Percentiles rank a stretch among this genome's conserved stretches.
phyloP scores from a whole-genome alignment of 192 early-diverging fungal genomes.

The Podila horticola region DNA sequence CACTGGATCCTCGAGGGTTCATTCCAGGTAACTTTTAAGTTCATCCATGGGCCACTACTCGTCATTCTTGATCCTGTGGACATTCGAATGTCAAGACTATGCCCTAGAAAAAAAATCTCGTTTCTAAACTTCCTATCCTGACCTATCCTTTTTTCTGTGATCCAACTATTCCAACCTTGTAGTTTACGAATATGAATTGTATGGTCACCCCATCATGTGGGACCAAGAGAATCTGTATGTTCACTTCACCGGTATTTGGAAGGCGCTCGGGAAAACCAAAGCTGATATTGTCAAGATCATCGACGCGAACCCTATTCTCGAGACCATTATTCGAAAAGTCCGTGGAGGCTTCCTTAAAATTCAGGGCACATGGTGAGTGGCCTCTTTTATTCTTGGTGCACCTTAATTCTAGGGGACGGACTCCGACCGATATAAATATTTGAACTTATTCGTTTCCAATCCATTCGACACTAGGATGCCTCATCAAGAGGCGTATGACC shows the following conservation, averaged over 20 bases:
- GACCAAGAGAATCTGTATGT: constrained; percentile 70
- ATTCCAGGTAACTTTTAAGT: constrained; percentile 61
- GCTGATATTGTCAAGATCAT: constrained; percentile 71
- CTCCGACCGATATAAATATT: no score
- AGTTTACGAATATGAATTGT: constrained; percentile 70
- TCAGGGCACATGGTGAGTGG: constrained; percentile 65
- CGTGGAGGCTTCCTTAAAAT: constrained; percentile 70
- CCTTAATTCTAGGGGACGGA: no score
- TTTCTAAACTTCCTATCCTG: neutral
- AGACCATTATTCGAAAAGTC: constrained; percentile 63
- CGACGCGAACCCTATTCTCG: constrained; percentile 65
- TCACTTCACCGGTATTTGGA: constrained; percentile 71
- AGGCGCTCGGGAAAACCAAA: constrained; percentile 67
- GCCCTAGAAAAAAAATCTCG: neutral
- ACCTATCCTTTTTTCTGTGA: neutral
- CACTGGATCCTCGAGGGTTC: constrained; percentile 66
- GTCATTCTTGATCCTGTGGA: no score
- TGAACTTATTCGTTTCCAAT: neutral
- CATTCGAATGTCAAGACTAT: neutral
- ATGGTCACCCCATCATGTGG: constrained; percentile 72
- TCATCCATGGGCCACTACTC: neutral
- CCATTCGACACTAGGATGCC: constrained; percentile 24
- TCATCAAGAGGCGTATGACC: constrained; percentile 44
- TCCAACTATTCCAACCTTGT: neutral
- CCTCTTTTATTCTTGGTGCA: neutral